Conservation (phyloP, 108 stramenopile genomes). For the Cyclostephanos tholiformis region DNA sequence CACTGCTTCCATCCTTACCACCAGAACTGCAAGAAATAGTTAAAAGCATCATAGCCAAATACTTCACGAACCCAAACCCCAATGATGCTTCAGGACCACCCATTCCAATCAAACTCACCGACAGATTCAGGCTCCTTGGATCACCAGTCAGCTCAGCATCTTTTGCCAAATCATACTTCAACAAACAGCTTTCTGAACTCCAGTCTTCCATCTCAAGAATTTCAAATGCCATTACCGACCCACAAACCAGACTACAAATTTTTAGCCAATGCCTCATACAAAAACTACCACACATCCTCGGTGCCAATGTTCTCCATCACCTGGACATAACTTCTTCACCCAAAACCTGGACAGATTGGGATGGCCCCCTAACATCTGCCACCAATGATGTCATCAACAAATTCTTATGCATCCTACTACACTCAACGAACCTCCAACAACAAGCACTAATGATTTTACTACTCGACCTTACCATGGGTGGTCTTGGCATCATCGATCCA, state of each 20-base stretch:
- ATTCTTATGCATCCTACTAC: background rate
- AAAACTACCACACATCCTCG: background rate
- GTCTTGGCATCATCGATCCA: too few species aligned
- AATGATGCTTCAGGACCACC: too few species aligned
- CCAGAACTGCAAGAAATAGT: background rate
- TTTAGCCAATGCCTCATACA: background rate
- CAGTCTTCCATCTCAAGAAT: background rate
- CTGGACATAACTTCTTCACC: background rate
- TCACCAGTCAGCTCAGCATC: too few species aligned
- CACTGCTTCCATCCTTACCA: background rate
- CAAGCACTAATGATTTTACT: too few species aligned
- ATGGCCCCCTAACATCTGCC: background rate
- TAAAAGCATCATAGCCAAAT: too few species aligned
- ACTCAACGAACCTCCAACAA: too few species aligned
- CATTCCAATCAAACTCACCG: background rate
- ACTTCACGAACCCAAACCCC: too few species aligned
- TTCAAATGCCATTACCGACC: background rate
- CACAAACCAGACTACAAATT: background rate
- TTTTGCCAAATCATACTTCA: background rate
- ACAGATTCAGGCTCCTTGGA: background rate
- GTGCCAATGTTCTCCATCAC: background rate
- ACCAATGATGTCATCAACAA: background rate
- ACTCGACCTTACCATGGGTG: too few species aligned
- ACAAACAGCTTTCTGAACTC: background rate
- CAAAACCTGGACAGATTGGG: background rate